Evolutionary conservation across 192 early-diverging fungal genomes (phyloP), one percentile per base, ranked within the genome.

Genomic region (Coemansia sp.): DNA sequence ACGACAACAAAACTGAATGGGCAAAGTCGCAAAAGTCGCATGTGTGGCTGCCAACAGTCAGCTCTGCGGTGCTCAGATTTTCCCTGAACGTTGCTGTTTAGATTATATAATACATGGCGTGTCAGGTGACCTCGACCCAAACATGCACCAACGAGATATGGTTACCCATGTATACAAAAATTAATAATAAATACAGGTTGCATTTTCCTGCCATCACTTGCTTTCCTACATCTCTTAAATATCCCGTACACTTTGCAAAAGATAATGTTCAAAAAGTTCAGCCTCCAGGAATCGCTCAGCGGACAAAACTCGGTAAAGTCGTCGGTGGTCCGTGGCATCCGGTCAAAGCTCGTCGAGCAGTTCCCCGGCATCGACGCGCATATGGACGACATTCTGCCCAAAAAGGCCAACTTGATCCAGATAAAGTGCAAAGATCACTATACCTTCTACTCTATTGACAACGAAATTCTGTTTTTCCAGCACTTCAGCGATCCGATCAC

Each of bases 361-460:
- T 96, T 93, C 71, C 96, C 95, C n/a, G 83, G 82, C 29, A 80
- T 99, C 3, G 90, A 91, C 64, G 78, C 90, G 14, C 85, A 91
- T 73, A 82, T 97, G 49, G 96, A 99, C 68, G 94, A 97, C 36
- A 78, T 99, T 20, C 76, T 99, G 66, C 97, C 97, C n/a, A 99
- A 98, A 71, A 98, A 97, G 77, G 77, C 92, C 16, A 91, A 89
- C 28, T 68, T 97, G 67, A 66, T 92, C 38, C 86, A 94, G 52
- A 85, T 94, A 61, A 98, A 98, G 82, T 93, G 95, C 82, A 89
- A 93, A 63, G 96, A 96, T 63, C 91, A 92, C 62, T 83, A 97
- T 48, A 90, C 87, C 32, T 86, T 99, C 28, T 87, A 94, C 45
- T 83, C 91, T n/a, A 76, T 93, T 51, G 89, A 94, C 82, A 87